Conservation (phyloP, 2,329 filamentous ascomycete genomes). For the Drechslera avenae region DNA sequence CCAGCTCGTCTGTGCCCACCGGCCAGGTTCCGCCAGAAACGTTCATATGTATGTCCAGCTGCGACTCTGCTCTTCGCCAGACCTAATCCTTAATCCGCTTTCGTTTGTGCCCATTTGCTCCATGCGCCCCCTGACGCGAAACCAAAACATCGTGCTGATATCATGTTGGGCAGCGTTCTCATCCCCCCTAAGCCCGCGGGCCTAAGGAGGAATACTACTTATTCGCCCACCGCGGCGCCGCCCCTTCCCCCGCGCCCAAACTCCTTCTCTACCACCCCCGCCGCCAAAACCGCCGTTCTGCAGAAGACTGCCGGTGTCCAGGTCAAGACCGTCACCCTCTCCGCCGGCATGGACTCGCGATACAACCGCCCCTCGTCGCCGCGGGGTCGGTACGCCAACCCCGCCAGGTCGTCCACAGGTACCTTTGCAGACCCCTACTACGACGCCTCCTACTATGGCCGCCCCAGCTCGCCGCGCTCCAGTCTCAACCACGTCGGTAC, state of each 20-base stretch:
- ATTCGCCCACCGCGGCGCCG: slow-evolving; percentile 25
- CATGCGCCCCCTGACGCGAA: slow-evolving; percentile 7
- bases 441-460: slow-evolving; percentile 37
- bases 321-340: slow-evolving; percentile 27
- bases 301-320: slow-evolving; percentile 26
- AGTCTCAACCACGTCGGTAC: slow-evolving; percentile 40
- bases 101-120: slow-evolving; percentile 18
- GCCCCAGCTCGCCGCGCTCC: slow-evolving; percentile 41
- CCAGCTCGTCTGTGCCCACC: slow-evolving; percentile 11
- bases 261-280: slow-evolving; percentile 27
- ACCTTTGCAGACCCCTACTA: slow-evolving; percentile 45
- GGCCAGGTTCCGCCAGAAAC: slow-evolving; percentile 13
- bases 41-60: slow-evolving; percentile 44
- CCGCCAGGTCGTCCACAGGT: slow-evolving; percentile 45
- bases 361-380: slow-evolving; percentile 45
- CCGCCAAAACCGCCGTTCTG: slow-evolving; percentile 24
- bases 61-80: slow-evolving; percentile 33
- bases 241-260: slow-evolving; percentile 35
- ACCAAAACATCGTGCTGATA: slow-evolving; percentile 33
- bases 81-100: slow-evolving; percentile 23
- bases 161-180: slow-evolving; percentile 43
- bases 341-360: slow-evolving; percentile 41
- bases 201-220: slow-evolving; percentile 27
- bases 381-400: slow-evolving; percentile 38
- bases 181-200: slow-evolving; percentile 29